Evolutionary conservation across 1,139 yeast genomes (phyloP).

Genomic region (Suhomyces choctaworum): DNA sequence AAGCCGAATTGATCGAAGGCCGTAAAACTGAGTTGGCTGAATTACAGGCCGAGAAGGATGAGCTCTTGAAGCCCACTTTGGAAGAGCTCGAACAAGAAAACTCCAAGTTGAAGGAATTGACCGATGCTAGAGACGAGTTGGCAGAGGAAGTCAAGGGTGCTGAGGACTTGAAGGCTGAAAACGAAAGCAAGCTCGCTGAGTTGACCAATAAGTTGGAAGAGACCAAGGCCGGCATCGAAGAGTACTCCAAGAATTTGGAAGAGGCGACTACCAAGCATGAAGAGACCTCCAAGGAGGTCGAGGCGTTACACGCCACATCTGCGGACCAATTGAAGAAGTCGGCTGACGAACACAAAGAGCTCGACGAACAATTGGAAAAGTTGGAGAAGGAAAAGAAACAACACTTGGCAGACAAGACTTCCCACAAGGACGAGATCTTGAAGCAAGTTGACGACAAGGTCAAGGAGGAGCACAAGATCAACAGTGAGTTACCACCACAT

Average conservation of each 20-base stretch:
- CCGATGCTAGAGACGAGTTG: constrained; percentile 41
- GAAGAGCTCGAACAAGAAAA: constrained; percentile 43
- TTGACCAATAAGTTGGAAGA: constrained; percentile 39
- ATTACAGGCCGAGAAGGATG: constrained; percentile 49
- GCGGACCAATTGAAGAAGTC: constrained; percentile 28
- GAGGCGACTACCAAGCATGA: constrained; percentile 32
- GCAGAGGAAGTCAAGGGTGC: constrained; percentile 36
- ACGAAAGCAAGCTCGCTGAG: constrained; percentile 35
- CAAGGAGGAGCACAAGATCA: constrained; percentile 46
- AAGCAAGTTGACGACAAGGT: constrained; percentile 35
- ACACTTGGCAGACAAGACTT: constrained; percentile 30
- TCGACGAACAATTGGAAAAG: constrained; percentile 33
- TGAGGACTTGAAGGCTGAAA: constrained; percentile 35
- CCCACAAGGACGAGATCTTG: constrained; percentile 37
- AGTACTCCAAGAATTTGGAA: constrained; percentile 33
- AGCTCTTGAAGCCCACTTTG: constrained; percentile 40
- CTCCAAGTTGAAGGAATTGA: constrained; percentile 39
- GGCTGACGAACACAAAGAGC: constrained; percentile 24
- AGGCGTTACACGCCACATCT: constrained; percentile 29
- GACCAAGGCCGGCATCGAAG: constrained; percentile 40
- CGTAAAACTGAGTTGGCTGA: constrained; percentile 47
- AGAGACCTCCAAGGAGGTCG: constrained; percentile 35
- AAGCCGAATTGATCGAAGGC: constrained; percentile 38
- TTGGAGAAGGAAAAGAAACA: constrained; percentile 33
- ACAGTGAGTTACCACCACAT: constrained; percentile 55